These are phyloP conservation scores for Thielaviopsis musarum DNA, from an alignment of 2,329 filamentous ascomycete genomes.

Conservation along the genomic window DNA sequence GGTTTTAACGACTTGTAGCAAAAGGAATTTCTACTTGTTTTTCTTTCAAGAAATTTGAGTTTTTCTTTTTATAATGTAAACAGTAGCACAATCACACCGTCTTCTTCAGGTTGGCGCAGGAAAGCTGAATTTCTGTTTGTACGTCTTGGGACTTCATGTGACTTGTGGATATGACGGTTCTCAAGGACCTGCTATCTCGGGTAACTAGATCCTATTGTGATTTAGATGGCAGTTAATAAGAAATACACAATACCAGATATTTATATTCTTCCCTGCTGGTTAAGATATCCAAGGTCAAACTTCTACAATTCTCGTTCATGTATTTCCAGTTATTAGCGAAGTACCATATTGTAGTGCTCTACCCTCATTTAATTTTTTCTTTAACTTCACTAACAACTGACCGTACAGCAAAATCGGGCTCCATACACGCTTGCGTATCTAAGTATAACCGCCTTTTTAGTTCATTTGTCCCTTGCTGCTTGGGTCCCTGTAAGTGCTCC, in stretches of 20 bases:
- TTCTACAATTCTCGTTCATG: neutral
- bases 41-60: neutral
- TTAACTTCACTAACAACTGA: neutral
- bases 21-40: neutral
- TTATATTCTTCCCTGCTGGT: no score
- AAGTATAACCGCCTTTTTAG: neutral
- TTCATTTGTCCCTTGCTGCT: neutral
- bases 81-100: neutral
- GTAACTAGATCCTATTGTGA: neutral
- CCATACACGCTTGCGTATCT: no score
- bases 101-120: neutral
- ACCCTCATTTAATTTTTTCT: no score
- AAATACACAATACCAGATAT: no score
- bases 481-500: neutral
- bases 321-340: neutral
- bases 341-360: no score
- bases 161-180: neutral
- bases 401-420: no score
- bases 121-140: neutral
- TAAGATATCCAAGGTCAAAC: no score
- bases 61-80: neutral
- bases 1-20: neutral
- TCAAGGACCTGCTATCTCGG: neutral
- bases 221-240: no score
- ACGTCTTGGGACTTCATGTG: neutral